Evolutionary conservation across 176 grass and related monocot species (phyloP).

Genomic region (maize (Zea mays)): Zm-B73-REFERENCE-NAM-5.0 NC_050100.1:222914501-222915000

Average conservation of each 20-base stretch:
- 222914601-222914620: not conserved
- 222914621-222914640: slow-evolving; percentile 15
- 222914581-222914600: not conserved
- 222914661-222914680: not conserved
- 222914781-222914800: slow-evolving; percentile 54
- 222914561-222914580: too few relatives aligned
- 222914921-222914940: slow-evolving; percentile 38
- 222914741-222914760: not conserved
- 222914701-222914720: too few relatives aligned
- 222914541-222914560: too few relatives aligned
- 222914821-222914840: slow-evolving; percentile 52
- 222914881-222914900: slow-evolving; percentile 51
- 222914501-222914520: too few relatives aligned
- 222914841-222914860: slow-evolving; percentile 65
- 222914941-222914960: slow-evolving; percentile 25
- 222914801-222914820: slow-evolving; percentile 54
- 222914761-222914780: not conserved
- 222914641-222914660: not conserved
- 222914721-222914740: not conserved
- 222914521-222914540: too few relatives aligned
- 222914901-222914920: slow-evolving; percentile 49
- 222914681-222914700: not conserved
- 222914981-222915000: slow-evolving; percentile 14
- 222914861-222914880: slow-evolving; percentile 53
- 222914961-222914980: not conserved